Percentiles rank a stretch among this genome's conserved stretches.
Evolutionary conservation across 2,329 filamentous ascomycete species (phyloP).

Genomic region (Phialophora verrucosa): DNA sequence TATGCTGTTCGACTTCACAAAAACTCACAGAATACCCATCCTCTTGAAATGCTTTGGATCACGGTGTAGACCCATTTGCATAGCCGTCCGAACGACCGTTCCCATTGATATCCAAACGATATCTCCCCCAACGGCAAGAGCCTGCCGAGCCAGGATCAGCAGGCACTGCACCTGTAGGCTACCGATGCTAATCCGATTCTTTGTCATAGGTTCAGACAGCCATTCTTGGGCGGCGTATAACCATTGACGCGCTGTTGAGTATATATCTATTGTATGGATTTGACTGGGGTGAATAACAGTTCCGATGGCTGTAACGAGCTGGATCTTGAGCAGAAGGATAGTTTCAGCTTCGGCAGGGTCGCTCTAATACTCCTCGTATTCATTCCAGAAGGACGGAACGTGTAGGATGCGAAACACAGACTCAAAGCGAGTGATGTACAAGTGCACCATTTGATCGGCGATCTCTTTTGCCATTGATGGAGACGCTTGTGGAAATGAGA

Average conservation of each 20-base stretch:
- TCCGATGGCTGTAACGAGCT: slow-evolving; percentile 47
- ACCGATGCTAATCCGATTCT: slow-evolving; percentile 41
- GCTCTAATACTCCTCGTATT: slow-evolving; percentile 42
- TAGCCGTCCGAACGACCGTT: slow-evolving; percentile 40
- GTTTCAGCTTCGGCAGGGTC: slow-evolving; percentile 31
- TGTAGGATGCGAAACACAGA: slow-evolving; percentile 45
- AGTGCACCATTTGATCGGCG: slow-evolving; percentile 23
- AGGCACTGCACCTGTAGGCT: slow-evolving; percentile 47
- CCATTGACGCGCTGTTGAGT: slow-evolving; percentile 34
- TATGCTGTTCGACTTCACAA: neutral
- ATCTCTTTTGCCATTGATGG: slow-evolving; percentile 11
- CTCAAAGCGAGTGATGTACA: slow-evolving; percentile 41
- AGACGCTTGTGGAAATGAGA: neutral
- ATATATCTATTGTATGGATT: neutral
- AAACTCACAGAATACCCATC: slow-evolving; percentile 28
- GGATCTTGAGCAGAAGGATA: slow-evolving; percentile 43
- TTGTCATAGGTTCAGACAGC: slow-evolving; percentile 46
- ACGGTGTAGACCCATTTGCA: slow-evolving; percentile 45
- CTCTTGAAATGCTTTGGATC: slow-evolving; percentile 40
- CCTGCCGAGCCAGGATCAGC: slow-evolving; percentile 44
- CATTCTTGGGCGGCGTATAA: slow-evolving; percentile 46
- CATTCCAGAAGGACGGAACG: slow-evolving; percentile 44
- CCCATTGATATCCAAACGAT: slow-evolving; percentile 46
- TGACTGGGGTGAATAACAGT: slow-evolving; percentile 8
- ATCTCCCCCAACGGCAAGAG: slow-evolving; percentile 44